phyloP scores from a whole-genome alignment of 2,329 filamentous ascomycete genomes.

The Aspergillus aculeatus region DNA sequence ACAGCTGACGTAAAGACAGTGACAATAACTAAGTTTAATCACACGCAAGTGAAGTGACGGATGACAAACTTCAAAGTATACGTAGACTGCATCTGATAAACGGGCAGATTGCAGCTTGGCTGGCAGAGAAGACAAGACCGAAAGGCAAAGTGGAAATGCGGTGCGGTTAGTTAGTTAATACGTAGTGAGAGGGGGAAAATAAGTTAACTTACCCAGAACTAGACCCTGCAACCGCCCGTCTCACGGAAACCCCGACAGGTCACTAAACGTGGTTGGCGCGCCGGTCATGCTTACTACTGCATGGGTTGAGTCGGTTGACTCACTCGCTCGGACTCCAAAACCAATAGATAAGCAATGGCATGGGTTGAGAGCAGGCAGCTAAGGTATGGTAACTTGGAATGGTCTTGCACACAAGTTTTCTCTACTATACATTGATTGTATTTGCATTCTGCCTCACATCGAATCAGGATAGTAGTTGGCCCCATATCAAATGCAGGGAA shows the following conservation, averaged over 20 bases:
- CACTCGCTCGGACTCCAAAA: not conserved
- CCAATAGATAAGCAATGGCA: not conserved
- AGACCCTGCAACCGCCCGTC: not conserved
- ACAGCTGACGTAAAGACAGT: not conserved
- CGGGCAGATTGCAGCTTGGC: not conserved
- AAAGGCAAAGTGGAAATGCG: not conserved
- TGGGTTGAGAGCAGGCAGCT: too few species aligned
- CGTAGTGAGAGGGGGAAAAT: too few species aligned
- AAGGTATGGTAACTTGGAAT: too few species aligned
- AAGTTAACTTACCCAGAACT: not conserved
- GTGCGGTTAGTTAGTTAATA: not conserved
- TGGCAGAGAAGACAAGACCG: not conserved
- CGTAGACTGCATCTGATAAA: not conserved
- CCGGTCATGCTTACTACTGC: not conserved
- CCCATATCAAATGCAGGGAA: not conserved
- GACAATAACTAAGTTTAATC: not conserved
- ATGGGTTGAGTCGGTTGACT: not conserved
- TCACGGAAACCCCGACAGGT: not conserved
- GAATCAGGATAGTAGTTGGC: too few species aligned
- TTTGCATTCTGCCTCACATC: too few species aligned
- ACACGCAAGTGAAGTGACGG: not conserved
- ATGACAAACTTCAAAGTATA: not conserved
- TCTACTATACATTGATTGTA: too few species aligned
- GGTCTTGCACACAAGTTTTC: too few species aligned
- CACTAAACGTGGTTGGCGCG: not conserved